Evolutionary conservation across 2,329 filamentous ascomycete genomes (phyloP), one percentile per base, ranked within the genome.

Genomic region (Diaporthe citriasiana): DNA sequence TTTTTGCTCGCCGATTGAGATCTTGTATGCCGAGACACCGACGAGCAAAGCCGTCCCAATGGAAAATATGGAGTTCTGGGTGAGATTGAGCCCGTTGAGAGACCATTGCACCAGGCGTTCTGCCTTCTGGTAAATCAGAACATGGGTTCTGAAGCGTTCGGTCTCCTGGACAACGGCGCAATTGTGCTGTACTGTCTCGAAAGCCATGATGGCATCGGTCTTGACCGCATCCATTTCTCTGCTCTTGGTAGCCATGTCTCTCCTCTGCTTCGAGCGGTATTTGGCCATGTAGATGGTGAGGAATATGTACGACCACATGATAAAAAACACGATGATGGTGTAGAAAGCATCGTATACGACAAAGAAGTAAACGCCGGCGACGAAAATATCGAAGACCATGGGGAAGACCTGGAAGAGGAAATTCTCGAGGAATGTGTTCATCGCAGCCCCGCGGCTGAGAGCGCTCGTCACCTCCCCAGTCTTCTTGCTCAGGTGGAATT

Each of bases 61-160:
- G 78, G 89, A 90, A 78, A 92, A 92, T n/a, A 92, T 87, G 70
- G 90, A 86, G 79, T 90, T 91, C 76, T 92, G 90, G 0, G 88
- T 88, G 15, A 91, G 87, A 78, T 92, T 92, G 80, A 92, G 87
- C 9, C 87, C 82, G 77, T 90, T 90, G 71, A 91, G 79, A 3
- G 89, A 90, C 77, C 88, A 85, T 70, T 86, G 84, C 25, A 91
- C 89, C 70, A 87, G 83, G 72, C 89, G 89, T 80, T 91, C 89
- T 13, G 89, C 89, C 13, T 82, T 83, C 76, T 92, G 90, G 77
- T 88, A 92, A 76, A 86, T 86, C 68, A 83, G 81, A 0, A 92
- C 89, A 17, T 90, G 88, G 30, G 87, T 82, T 40, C 85, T 86
- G 78, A 91, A 92, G 9, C 89, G 84, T 69, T 87, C 84, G 55